phyloP scores from a whole-genome alignment of 495 filamentous ascomycete genomes.

The Echria macrotheca region DNA sequence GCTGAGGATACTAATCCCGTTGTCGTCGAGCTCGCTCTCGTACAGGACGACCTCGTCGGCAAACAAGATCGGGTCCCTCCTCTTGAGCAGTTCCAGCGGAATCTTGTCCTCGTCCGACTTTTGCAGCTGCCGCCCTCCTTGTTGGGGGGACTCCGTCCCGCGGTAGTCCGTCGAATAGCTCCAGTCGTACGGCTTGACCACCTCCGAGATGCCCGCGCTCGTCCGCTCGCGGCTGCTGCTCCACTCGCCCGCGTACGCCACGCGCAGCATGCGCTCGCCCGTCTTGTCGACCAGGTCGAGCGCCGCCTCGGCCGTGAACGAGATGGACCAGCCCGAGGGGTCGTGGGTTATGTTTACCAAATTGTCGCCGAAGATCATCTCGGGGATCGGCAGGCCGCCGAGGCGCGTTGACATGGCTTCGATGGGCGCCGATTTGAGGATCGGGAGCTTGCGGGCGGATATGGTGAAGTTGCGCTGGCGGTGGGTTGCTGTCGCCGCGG shows the following conservation, averaged over 20 bases:
- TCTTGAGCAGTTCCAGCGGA: slow-evolving; percentile 75
- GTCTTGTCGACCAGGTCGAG: slow-evolving; percentile 92
- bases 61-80: slow-evolving; percentile 83
- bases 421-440: slow-evolving; percentile 85
- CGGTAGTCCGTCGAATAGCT: slow-evolving; percentile 85
- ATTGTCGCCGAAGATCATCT: slow-evolving; percentile 99
- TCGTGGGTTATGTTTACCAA: slow-evolving; percentile 65
- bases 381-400: slow-evolving; percentile 79
- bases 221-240: slow-evolving; percentile 76
- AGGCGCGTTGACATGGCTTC: slow-evolving; percentile 74
- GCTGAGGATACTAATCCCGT: slow-evolving; percentile 82
- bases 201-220: slow-evolving; percentile 83
- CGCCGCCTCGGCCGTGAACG: slow-evolving; percentile 80
- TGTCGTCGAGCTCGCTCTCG: slow-evolving; percentile 96
- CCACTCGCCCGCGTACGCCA: slow-evolving; percentile 90
- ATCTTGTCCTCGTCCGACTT: slow-evolving; percentile 46
- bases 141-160: slow-evolving; percentile 48
- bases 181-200: slow-evolving; percentile 96
- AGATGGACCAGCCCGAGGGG: slow-evolving; percentile 63
- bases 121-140: neutral
- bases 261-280: slow-evolving; percentile 77
- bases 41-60: slow-evolving; percentile 94
- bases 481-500: slow-evolving; percentile 37
- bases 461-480: slow-evolving; percentile 62
- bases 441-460: slow-evolving; percentile 78